Evolutionary conservation across 345 rosid genomes (phyloP).

Genomic region (Kandelia obovata): DNA sequence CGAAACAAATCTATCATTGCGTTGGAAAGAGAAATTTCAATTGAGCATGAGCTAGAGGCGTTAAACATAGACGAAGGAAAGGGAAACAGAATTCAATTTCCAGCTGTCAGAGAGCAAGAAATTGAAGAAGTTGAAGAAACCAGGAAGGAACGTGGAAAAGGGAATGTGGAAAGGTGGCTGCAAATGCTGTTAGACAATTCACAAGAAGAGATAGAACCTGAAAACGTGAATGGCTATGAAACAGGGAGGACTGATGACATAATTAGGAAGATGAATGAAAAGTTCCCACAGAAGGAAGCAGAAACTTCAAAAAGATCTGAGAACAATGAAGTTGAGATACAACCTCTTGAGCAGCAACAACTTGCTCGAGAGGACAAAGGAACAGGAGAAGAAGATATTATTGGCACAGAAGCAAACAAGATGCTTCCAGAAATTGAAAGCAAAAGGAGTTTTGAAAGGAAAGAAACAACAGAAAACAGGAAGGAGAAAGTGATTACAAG

Average conservation of each 20-base stretch:
- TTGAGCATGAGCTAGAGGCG: slow-evolving; percentile 39
- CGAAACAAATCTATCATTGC: slow-evolving; percentile 33
- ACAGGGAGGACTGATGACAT: slow-evolving; percentile 46
- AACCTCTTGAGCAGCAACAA: slow-evolving; percentile 24
- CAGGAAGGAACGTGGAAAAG: slow-evolving; percentile 75
- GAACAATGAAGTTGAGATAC: neutral
- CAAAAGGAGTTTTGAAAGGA: slow-evolving; percentile 29
- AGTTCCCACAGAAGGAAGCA: slow-evolving; percentile 48
- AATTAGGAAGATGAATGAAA: slow-evolving; percentile 45
- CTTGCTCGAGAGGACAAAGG: slow-evolving; percentile 6
- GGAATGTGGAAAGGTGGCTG: slow-evolving; percentile 92
- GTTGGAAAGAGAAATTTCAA: slow-evolving; percentile 28
- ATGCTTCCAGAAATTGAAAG: slow-evolving; percentile 19
- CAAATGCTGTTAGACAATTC: slow-evolving; percentile 62
- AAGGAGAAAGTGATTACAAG: slow-evolving; percentile 50
- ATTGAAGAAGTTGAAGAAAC: slow-evolving; percentile 76
- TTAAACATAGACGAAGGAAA: slow-evolving; percentile 42
- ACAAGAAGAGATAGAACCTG: slow-evolving; percentile 38
- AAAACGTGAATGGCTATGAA: slow-evolving; percentile 24
- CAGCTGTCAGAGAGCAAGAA: slow-evolving; percentile 35
- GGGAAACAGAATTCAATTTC: slow-evolving; percentile 32
- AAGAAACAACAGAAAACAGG: slow-evolving; percentile 39
- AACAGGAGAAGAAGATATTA: slow-evolving; percentile 23
- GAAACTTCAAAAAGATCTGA: slow-evolving; percentile 12
- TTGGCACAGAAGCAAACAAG: slow-evolving; percentile 18